These are phyloP conservation scores for Beauveria bassiana DNA, from an alignment of 2,329 filamentous ascomycete species.

Conservation along the genomic window DNA sequence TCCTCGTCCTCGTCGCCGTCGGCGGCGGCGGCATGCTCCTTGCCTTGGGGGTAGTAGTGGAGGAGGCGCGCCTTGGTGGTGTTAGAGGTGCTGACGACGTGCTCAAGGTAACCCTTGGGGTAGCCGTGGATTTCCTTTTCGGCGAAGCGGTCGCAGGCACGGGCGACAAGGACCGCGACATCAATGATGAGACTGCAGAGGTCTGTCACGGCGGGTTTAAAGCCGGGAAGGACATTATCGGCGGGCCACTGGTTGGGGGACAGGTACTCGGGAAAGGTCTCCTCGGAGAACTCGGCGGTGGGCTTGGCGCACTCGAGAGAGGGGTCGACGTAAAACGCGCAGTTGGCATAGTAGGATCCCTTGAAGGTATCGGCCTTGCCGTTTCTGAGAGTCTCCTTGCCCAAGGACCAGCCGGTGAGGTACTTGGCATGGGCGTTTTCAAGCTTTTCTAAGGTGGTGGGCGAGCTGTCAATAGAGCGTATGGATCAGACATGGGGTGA, in stretches of 20 bases:
- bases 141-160: conserved; percentile 84
- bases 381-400: conserved; percentile 73
- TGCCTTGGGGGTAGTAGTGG: conserved; percentile 76
- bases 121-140: conserved; percentile 71
- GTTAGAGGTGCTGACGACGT: conserved; percentile 74
- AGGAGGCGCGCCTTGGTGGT: conserved; percentile 87
- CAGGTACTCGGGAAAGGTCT: conserved; percentile 78
- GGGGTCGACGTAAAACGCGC: conserved; percentile 65
- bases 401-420: conserved; percentile 69
- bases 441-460: conserved; percentile 37
- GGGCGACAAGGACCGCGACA: conserved; percentile 77
- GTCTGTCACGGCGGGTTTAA: conserved; percentile 62
- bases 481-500: neutral
- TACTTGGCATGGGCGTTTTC: conserved; percentile 56
- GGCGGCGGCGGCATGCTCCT: conserved; percentile 22
- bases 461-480: neutral
- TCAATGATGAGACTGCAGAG: conserved; percentile 84
- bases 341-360: conserved; percentile 79
- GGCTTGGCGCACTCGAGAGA: conserved; percentile 55
- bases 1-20: conserved; percentile 58
- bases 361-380: conserved; percentile 73
- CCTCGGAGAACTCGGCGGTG: conserved; percentile 46
- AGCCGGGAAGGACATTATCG: conserved; percentile 62
- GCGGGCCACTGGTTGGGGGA: conserved; percentile 84
- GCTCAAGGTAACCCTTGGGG: conserved; percentile 70